Evolutionary conservation across 2,329 filamentous ascomycete genomes (phyloP).

Genomic region (Claviceps pazoutovae): DNA sequence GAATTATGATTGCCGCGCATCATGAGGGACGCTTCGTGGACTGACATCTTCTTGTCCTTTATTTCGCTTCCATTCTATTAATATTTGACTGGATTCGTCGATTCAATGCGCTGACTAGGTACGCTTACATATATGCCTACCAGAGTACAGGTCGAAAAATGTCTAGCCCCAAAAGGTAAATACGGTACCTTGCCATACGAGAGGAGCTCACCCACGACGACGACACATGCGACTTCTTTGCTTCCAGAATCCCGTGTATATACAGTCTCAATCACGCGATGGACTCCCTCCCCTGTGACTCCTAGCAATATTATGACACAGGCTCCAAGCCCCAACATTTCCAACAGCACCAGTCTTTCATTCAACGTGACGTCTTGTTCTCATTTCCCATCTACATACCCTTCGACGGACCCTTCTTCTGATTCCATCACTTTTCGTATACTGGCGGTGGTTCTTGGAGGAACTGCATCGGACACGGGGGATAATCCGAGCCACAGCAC

Average conservation of each 20-base stretch:
- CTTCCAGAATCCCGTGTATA: background rate
- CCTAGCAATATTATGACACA: no score
- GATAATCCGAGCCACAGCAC: constrained; percentile 15
- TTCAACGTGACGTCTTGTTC: background rate
- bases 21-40: no score
- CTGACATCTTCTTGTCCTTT: no score
- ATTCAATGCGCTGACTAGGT: no score
- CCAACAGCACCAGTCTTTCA: background rate
- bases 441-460: constrained; percentile 23
- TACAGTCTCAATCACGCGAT: background rate
- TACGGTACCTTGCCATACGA: background rate
- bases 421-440: constrained; percentile 14
- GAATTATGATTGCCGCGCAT: background rate
- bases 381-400: background rate
- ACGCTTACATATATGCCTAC: no score
- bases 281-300: no score
- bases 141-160: no score
- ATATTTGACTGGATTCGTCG: no score
- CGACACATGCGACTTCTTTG: background rate
- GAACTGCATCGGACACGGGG: constrained; percentile 24
- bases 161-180: no score
- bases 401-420: no score
- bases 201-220: background rate
- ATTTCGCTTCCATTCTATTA: no score
- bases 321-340: no score